Base-by-base conservation (phyloP, 768 basidiomycete species). In the Rhizopogon sp. region DNA sequence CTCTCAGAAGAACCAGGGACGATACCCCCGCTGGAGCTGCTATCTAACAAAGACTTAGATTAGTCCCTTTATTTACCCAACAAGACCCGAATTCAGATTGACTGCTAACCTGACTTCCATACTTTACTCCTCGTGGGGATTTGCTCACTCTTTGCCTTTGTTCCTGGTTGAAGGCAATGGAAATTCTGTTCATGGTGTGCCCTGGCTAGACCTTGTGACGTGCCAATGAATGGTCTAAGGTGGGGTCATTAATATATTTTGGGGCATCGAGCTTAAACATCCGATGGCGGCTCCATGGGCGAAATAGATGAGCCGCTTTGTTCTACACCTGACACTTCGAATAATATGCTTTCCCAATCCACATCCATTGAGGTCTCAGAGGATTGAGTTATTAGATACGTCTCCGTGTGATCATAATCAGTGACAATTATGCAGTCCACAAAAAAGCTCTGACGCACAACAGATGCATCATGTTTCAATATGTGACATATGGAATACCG, bases 401-500 rank as follows among this genome's bases (percentile, higher is more conserved):
- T 22, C 22, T 22, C 22, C 22, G 22, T 22, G 22, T 22, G 22
- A 22, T 22, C 3, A 22, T 22, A 3, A 22, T 22, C 22, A 22
- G 22, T 22, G 22, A 22, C 22, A 22, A 22, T 22, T 22, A 22
- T 22, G 22, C 22, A 22, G 22, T 22, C 22, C 22, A 22, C 22
- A 22, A 22, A 22, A 22, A 1, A 22, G 22, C 22, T 22, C 22
- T 3, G 22, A 22, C 22, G 90, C 8, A 85, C 80, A 29, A 93
- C 92, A 29, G 91, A 93, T 7, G 96, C 93, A 67, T 99, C 96
- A 85, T 14, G 77, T 81, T 55, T 94, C 91, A 3, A 97, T 88
- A 71, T 98, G 96, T 11, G 88, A 86, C 78, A 98, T 79, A 62
- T 98, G 95, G 70, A 99, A 94, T 20, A 97, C 91, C 22, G 55